These are phyloP conservation scores for Metarhizium humberi DNA, from an alignment of 2,329 filamentous ascomycete species.

Conservation along the genomic window DNA sequence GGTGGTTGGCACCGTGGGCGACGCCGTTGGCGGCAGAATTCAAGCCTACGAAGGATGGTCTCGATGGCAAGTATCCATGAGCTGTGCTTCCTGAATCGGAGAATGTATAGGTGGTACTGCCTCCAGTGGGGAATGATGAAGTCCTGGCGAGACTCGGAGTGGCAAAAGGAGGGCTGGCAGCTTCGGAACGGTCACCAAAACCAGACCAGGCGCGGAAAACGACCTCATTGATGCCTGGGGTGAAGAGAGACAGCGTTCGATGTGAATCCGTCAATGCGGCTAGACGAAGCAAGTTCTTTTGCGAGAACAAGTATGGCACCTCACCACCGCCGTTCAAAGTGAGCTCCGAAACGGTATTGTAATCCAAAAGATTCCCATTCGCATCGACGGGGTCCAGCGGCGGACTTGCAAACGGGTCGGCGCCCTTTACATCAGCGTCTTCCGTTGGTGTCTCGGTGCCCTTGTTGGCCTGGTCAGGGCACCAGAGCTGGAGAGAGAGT, in stretches of 20 bases:
- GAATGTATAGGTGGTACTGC: constrained; percentile 61
- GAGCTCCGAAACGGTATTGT: constrained; percentile 65
- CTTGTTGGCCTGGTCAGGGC: constrained; percentile 61
- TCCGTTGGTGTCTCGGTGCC: constrained; percentile 40
- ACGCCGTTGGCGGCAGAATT: constrained; percentile 53
- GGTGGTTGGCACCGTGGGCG: constrained; percentile 52
- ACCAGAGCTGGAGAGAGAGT: constrained; percentile 80
- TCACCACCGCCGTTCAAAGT: constrained; percentile 73
- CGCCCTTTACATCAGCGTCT: constrained; percentile 46
- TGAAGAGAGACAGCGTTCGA: constrained; percentile 82
- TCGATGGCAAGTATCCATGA: constrained; percentile 54
- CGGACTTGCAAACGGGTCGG: constrained; percentile 75
- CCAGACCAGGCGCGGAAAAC: constrained; percentile 91
- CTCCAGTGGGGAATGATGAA: constrained; percentile 50
- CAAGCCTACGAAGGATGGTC: constrained; percentile 56
- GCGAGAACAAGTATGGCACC: constrained; percentile 83
- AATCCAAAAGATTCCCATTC: constrained; percentile 67
- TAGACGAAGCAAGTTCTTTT: constrained; percentile 82
- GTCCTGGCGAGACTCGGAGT: constrained; percentile 51
- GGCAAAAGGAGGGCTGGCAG: constrained; percentile 35
- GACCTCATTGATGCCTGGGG: constrained; percentile 79
- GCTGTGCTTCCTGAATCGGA: constrained; percentile 59
- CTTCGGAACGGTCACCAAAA: constrained; percentile 60
- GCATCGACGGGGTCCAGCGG: constrained; percentile 76
- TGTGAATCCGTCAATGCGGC: constrained; percentile 81